Percentiles rank a stretch among this genome's conserved stretches.
phyloP scores from a whole-genome alignment of 306 rosid species.

The Vigna nakashimae region DNA sequence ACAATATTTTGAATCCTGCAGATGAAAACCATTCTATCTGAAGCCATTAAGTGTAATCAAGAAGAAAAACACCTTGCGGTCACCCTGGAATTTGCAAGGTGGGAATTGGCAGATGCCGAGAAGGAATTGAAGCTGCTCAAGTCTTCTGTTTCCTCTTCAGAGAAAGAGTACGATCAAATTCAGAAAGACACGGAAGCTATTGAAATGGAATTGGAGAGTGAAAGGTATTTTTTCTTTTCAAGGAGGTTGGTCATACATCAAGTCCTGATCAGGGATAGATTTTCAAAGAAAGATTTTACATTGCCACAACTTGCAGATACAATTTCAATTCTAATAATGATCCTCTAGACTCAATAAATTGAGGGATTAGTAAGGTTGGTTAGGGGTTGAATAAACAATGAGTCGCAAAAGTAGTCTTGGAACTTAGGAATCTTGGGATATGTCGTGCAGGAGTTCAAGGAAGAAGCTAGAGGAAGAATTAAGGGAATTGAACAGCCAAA shows the following conservation, averaged over 20 bases:
- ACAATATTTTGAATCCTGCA: slow-evolving; percentile 54
- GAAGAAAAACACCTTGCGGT: slow-evolving; percentile 76
- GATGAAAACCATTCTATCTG: slow-evolving; percentile 67
- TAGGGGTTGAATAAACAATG: slow-evolving; percentile 19
- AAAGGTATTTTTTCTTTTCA: slow-evolving; percentile 64
- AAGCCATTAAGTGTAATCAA: slow-evolving; percentile 67
- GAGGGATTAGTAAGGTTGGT: slow-evolving; percentile 12
- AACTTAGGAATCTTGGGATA: slow-evolving; percentile 28
- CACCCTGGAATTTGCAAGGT: slow-evolving; percentile 69
- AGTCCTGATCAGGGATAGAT: background rate
- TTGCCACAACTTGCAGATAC: background rate
- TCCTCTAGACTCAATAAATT: background rate
- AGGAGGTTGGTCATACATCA: background rate
- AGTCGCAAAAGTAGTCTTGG: background rate
- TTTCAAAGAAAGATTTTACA: background rate
- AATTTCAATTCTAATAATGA: background rate
- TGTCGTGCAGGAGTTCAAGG: slow-evolving; percentile 67
- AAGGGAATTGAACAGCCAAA: slow-evolving; percentile 57
- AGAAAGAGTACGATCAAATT: slow-evolving; percentile 78
- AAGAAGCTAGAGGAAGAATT: slow-evolving; percentile 83
- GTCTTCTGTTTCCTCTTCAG: slow-evolving; percentile 71
- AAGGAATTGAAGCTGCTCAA: slow-evolving; percentile 89
- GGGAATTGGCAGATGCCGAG: slow-evolving; percentile 92
- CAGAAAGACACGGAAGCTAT: slow-evolving; percentile 67
- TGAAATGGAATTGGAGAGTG: slow-evolving; percentile 71